Percentiles rank a stretch among this genome's conserved stretches.
phyloP scores from a whole-genome alignment of 2,329 filamentous ascomycete species.

The Ophioceras dolichostomum region DNA sequence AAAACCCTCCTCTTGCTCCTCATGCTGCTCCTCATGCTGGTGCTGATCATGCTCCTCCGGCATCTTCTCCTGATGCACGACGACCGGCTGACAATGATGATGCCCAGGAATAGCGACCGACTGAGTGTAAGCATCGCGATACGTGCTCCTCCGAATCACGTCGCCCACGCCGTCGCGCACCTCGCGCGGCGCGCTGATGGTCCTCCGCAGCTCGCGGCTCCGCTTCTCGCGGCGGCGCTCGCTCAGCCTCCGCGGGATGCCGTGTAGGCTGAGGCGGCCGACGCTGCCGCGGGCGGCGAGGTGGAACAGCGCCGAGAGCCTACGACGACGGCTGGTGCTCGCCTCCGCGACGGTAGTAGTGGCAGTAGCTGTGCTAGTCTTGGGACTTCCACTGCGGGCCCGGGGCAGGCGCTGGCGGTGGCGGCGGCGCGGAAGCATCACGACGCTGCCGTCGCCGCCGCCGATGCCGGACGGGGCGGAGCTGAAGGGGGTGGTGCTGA shows the following conservation, averaged over 20 bases:
- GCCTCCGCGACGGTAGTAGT: not conserved
- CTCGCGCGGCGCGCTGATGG: conserved; percentile 46
- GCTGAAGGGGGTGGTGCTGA: not conserved
- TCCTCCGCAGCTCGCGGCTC: conserved; percentile 43
- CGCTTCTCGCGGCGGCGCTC: conserved; percentile 48
- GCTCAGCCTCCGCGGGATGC: conserved; percentile 40
- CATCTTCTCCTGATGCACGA: no score
- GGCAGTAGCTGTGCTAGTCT: not conserved
- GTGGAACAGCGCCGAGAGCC: no score
- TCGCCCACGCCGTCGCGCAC: conserved; percentile 47
- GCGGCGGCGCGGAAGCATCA: not conserved
- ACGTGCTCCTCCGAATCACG: conserved; percentile 32
- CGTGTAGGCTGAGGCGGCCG: conserved; percentile 24
- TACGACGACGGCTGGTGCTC: no score
- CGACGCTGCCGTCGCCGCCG: not conserved
- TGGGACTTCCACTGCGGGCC: not conserved
- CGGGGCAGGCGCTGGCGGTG: not conserved
- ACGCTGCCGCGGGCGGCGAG: not conserved
- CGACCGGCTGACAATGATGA: no score
- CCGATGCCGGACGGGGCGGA: not conserved
- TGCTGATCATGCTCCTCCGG: no score
- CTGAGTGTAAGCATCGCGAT: conserved; percentile 17
- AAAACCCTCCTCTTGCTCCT: no score
- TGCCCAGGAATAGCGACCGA: no score
- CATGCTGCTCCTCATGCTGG: no score